Evolutionary conservation across 2,329 filamentous ascomycete species (phyloP), one percentile per base, ranked within the genome.

Genomic region (Sporothrix mexicana): DNA sequence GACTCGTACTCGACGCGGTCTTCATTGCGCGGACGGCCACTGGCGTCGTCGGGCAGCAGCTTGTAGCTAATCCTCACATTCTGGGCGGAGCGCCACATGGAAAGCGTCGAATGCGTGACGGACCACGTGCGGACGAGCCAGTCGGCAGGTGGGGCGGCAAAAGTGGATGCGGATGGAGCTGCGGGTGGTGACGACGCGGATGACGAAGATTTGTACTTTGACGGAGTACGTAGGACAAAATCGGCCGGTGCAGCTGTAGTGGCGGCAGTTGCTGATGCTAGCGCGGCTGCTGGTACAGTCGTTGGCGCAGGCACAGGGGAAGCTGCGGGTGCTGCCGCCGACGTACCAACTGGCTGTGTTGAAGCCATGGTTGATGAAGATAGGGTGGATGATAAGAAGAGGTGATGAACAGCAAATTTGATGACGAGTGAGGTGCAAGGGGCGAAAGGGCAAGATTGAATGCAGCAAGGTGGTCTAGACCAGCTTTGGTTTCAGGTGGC

Each of bases 51-150:
- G 12, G 82, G 78, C 9, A 92, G 85, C 0, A 86, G 80, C 10
- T 82, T 87, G 85, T 97, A 97, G 47, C 89, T 92, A 80, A 97
- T 95, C 77, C 88, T 87, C 15, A 97, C 93, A 81, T 96, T 96
- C 79, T 90, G 91, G 70, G 92, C 91, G 64, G 88, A 87, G 77
- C 90, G 90, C 93, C 93, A 97, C 92, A 96, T 94, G 75, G 88
- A 83, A 12, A 94, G 88, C 5, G 91, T 93, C 4, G 90, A 92
- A 82, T 94, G 91, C 12, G 91, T 93, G 72, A 94, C 91, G 77
- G 87, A 83, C 92, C 92, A 94, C 73, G 88, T 92, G 74, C 90
- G 85, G 70, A 85, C 81, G 62, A 94, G 87, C 86, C 88, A 92
- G 73, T 85, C 81, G 36, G 89, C 80, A 2, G 87, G 79, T 4